Conservation (phyloP, 2,329 filamentous ascomycete species). For the Scopulariopsis brevicaulis region DNA sequence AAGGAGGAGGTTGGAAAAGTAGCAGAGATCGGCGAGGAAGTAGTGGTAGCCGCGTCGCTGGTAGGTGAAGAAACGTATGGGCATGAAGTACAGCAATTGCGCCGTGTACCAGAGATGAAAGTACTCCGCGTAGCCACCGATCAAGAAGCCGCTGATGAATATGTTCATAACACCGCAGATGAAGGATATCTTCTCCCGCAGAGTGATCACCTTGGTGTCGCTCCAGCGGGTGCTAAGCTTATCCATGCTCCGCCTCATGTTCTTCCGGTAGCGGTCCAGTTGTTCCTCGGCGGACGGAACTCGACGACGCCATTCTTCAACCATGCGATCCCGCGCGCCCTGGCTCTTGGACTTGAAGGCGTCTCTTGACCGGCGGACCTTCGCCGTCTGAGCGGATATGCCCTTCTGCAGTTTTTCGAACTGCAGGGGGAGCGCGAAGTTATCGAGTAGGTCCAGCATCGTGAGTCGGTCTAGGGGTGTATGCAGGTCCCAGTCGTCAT, state of each 20-base stretch:
- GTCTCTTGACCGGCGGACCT: conserved; percentile 72
- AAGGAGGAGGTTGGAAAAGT: conserved; percentile 88
- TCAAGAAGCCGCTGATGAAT: conserved; percentile 88
- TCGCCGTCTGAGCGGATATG: conserved; percentile 72
- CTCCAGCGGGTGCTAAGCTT: conserved; percentile 78
- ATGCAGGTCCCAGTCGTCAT: conserved; percentile 79
- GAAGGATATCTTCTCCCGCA: conserved; percentile 90
- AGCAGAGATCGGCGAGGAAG: conserved; percentile 93
- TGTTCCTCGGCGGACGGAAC: conserved; percentile 85
- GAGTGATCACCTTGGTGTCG: conserved; percentile 76
- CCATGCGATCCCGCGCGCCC: conserved; percentile 75
- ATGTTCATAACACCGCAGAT: conserved; percentile 96
- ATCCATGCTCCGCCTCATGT: conserved; percentile 83
- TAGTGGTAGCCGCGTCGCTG: conserved; percentile 90
- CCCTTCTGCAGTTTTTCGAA: conserved; percentile 83
- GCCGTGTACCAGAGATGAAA: conserved; percentile 90
- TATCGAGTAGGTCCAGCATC: conserved; percentile 88
- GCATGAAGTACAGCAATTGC: conserved; percentile 92
- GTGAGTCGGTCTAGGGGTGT: conserved; percentile 83
- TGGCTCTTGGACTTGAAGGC: conserved; percentile 65
- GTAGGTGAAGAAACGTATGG: conserved; percentile 85
- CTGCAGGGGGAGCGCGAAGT: conserved; percentile 79
- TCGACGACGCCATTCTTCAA: conserved; percentile 84
- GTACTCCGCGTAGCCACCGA: conserved; percentile 73
- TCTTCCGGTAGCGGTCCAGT: conserved; percentile 77